These are phyloP conservation scores for Metschnikowia matae DNA, from an alignment of 805 yeast species.

Conservation along the genomic window DNA sequence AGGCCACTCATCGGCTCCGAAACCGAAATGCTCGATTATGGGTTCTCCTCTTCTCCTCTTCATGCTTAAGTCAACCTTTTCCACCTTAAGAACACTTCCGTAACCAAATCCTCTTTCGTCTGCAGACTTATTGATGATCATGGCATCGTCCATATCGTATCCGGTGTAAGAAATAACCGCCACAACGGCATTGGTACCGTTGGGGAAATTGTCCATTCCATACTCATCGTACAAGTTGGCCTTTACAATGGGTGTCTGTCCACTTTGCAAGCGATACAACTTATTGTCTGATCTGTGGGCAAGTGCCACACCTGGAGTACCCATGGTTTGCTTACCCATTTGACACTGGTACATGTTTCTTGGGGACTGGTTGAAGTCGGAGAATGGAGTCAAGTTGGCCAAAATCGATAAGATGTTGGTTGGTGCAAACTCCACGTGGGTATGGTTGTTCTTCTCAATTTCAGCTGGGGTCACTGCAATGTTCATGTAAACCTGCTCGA, in stretches of 20 bases:
- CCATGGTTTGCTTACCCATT: conserved; percentile 99
- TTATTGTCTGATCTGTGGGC: conserved; percentile 92
- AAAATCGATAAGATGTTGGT: conserved; percentile 90
- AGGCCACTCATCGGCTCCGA: conserved; percentile 92
- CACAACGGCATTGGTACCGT: conserved; percentile 96
- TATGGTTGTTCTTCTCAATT: conserved; percentile 72
- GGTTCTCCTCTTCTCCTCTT: conserved; percentile 91
- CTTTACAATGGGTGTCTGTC: conserved; percentile 96
- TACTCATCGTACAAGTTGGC: conserved; percentile 91
- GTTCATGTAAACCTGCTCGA: conserved; percentile 96
- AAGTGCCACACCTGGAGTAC: conserved; percentile 97
- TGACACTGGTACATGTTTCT: conserved; percentile 99
- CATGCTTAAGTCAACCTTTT: conserved; percentile 76
- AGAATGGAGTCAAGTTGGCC: conserved; percentile 96
- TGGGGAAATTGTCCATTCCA: conserved; percentile 98
- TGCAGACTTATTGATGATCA: conserved; percentile 96
- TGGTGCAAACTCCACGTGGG: conserved; percentile 93
- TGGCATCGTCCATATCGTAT: conserved; percentile 99
- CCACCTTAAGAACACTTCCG: conserved; percentile 94
- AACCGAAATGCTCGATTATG: conserved; percentile 88
- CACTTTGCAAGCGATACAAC: conserved; percentile 85
- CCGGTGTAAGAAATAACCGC: conserved; percentile 99
- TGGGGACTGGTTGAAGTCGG: conserved; percentile 98
- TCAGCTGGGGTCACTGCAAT: conserved; percentile 93
- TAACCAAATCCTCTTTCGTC: conserved; percentile 98